Conservation (phyloP, 2,329 filamentous ascomycete genomes). For the Colletotrichum lini region DNA sequence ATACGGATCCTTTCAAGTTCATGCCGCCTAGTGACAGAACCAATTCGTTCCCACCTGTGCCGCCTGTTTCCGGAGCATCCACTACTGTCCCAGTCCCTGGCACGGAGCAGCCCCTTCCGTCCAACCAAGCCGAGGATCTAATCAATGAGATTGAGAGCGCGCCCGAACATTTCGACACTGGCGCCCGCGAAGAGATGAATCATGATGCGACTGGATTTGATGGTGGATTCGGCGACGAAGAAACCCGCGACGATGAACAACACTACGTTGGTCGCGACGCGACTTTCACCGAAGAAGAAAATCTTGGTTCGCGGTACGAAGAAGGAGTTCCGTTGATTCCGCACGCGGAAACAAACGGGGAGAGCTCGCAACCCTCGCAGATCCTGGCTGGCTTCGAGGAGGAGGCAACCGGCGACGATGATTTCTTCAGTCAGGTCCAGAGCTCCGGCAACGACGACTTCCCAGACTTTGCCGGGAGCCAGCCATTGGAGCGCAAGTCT, state of each 20-base stretch:
- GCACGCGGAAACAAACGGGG: conserved; percentile 49
- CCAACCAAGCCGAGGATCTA: conserved; percentile 68
- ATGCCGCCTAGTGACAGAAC: conserved; percentile 71
- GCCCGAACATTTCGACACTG: conserved; percentile 59
- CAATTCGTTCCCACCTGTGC: conserved; percentile 75
- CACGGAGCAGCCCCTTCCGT: conserved; percentile 58
- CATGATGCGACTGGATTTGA: conserved; percentile 43
- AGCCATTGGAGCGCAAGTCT: conserved; percentile 75
- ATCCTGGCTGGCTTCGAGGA: conserved; percentile 54
- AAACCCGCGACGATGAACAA: conserved; percentile 42
- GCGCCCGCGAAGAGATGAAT: conserved; percentile 47
- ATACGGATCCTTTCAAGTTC: conserved; percentile 72
- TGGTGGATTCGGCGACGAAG: conserved; percentile 39
- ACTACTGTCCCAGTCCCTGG: conserved; percentile 21
- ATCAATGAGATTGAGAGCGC: conserved; percentile 66
- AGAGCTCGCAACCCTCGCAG: conserved; percentile 44
- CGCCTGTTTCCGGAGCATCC: conserved; percentile 51
- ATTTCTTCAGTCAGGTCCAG: conserved; percentile 73
- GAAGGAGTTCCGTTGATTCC: conserved; percentile 78
- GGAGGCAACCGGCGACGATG: conserved; percentile 65
- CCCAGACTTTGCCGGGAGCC: conserved; percentile 46
- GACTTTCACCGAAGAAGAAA: conserved; percentile 57
- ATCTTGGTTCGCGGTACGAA: conserved; percentile 73
- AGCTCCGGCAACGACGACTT: conserved; percentile 48
- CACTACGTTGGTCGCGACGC: conserved; percentile 62